These are phyloP conservation scores for Xylaria acuta DNA, from an alignment of 495 filamentous ascomycete genomes.

Conservation along the genomic window DNA sequence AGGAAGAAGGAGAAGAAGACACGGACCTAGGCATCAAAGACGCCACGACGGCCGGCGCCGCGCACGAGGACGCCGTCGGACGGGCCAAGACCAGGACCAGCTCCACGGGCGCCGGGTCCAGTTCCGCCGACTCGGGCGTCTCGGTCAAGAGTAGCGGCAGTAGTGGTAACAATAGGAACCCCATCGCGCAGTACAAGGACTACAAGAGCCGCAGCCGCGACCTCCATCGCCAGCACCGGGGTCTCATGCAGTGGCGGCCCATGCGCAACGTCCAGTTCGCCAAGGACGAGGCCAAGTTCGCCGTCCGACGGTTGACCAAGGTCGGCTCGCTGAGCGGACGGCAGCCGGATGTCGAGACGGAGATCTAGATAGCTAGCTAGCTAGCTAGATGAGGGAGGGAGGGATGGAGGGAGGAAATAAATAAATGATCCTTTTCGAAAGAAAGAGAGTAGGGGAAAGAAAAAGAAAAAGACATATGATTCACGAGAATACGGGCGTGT, in stretches of 20 bases:
- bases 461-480: too few species aligned
- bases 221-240: constrained; percentile 71
- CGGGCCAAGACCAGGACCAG: constrained; percentile 31
- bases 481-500: neutral
- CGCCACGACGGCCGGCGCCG: constrained; percentile 35
- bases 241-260: constrained; percentile 79
- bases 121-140: constrained; percentile 19
- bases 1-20: too few species aligned
- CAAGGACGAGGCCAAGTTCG: constrained; percentile 71
- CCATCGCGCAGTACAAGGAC: constrained; percentile 54
- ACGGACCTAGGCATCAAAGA: constrained; percentile 56
- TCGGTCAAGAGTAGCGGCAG: constrained; percentile 25
- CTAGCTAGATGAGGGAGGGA: too few species aligned
- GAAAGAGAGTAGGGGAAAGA: too few species aligned
- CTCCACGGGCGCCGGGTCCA: constrained; percentile 18
- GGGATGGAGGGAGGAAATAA: too few species aligned
- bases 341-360: constrained; percentile 75
- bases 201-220: constrained; percentile 61
- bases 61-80: constrained; percentile 26
- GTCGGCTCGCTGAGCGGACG: constrained; percentile 64
- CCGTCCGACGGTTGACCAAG: constrained; percentile 62
- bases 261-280: constrained; percentile 73
- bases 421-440: too few species aligned
- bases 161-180: constrained; percentile 47
- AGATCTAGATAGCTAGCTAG: constrained; percentile 52